Percentiles rank a stretch among this genome's conserved stretches.
phyloP scores from a whole-genome alignment of 2,329 filamentous ascomycete species.

The Colletotrichum sp. region DNA sequence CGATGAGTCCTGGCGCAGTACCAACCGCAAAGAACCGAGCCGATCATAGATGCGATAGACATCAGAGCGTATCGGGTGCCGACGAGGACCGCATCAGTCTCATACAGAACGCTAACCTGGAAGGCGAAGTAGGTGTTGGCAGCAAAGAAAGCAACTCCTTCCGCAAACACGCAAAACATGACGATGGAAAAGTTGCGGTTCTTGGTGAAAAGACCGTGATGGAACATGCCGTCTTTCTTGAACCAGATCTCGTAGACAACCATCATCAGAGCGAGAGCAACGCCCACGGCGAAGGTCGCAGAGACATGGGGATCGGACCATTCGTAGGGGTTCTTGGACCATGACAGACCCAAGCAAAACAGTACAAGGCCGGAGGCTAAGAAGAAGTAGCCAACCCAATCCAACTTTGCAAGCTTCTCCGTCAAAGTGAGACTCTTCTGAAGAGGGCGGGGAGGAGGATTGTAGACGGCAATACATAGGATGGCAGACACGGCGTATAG shows the following conservation, averaged over 20 bases:
- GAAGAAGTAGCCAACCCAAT: slow-evolving; percentile 43
- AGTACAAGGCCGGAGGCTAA: slow-evolving; percentile 38
- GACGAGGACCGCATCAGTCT: slow-evolving; percentile 36
- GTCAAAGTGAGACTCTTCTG: slow-evolving; percentile 29
- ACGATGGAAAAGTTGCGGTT: slow-evolving; percentile 42
- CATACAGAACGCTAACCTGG: slow-evolving; percentile 39
- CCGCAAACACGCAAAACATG: slow-evolving; percentile 38
- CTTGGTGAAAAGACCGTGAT: slow-evolving; percentile 39
- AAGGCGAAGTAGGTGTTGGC: slow-evolving; percentile 49
- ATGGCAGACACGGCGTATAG: slow-evolving; percentile 30
- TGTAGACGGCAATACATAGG: slow-evolving; percentile 35
- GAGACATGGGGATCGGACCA: slow-evolving; percentile 40
- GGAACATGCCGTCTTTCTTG: slow-evolving; percentile 45
- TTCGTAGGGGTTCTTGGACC: slow-evolving; percentile 41
- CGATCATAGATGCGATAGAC: slow-evolving; percentile 34
- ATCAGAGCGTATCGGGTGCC: slow-evolving; percentile 37
- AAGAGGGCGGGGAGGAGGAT: slow-evolving; percentile 31
- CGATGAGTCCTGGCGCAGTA: slow-evolving; percentile 33
- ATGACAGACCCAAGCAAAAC: slow-evolving; percentile 43
- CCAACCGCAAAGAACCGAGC: slow-evolving; percentile 32
- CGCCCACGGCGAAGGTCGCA: slow-evolving; percentile 36
- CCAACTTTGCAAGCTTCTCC: slow-evolving; percentile 39
- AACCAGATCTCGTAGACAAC: slow-evolving; percentile 37
- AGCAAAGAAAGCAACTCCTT: slow-evolving; percentile 43
- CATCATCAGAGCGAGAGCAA: slow-evolving; percentile 29